phyloP scores from a whole-genome alignment of 352 stramenopile genomes.

The Globisporangium nunn region DNA sequence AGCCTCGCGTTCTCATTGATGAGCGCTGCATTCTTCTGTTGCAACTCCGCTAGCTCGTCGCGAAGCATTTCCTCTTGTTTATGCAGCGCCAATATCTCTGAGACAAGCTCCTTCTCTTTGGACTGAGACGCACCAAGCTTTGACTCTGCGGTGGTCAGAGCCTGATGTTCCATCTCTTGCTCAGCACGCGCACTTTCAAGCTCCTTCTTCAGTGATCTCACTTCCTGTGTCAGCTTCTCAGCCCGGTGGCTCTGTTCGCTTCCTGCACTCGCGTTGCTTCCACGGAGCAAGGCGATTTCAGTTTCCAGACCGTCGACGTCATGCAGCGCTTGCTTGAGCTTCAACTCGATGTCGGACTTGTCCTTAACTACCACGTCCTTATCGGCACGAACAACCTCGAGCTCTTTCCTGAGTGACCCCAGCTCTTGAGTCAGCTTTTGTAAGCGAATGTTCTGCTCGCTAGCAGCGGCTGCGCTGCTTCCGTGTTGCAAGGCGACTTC shows the following conservation, averaged over 20 bases:
- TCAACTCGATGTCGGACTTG: background rate
- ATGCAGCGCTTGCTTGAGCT: background rate
- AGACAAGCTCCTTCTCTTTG: too few species aligned
- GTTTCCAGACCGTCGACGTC: slow-evolving; percentile 1
- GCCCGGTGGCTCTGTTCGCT: background rate
- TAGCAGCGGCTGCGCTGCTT: background rate
- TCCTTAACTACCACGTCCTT: background rate
- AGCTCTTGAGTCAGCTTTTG: background rate
- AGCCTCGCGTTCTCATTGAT: background rate
- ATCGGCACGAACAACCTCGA: background rate
- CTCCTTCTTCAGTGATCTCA: background rate
- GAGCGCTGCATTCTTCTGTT: too few species aligned
- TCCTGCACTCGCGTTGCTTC: slow-evolving; percentile 4
- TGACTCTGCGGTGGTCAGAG: too few species aligned
- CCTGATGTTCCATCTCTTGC: too few species aligned
- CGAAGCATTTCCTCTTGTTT: too few species aligned
- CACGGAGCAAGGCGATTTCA: background rate
- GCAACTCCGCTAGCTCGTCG: too few species aligned
- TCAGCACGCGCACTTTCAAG: background rate
- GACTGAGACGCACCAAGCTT: too few species aligned
- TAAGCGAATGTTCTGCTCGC: background rate
- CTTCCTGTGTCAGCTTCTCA: background rate
- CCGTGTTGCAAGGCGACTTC: background rate
- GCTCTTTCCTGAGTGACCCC: background rate
- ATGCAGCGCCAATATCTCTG: too few species aligned